These are phyloP conservation scores for Tolypocladium pustulatum DNA, from an alignment of 2,329 filamentous ascomycete genomes.

Conservation along the genomic window DNA sequence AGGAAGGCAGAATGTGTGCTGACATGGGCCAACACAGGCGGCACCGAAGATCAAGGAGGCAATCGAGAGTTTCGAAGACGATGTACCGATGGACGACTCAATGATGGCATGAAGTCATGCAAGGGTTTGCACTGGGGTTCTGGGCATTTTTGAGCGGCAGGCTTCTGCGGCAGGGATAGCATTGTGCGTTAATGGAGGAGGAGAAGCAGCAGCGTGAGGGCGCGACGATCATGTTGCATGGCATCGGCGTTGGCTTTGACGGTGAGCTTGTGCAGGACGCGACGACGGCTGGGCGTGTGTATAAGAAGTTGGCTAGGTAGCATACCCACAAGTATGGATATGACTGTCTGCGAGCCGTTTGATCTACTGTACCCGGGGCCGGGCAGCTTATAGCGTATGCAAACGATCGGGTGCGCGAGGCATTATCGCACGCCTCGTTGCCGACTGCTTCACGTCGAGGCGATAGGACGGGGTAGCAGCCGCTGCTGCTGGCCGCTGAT, in stretches of 20 bases:
- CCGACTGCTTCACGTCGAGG: neutral
- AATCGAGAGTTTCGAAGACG: conserved; percentile 83
- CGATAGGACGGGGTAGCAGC: neutral
- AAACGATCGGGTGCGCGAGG: too few species aligned
- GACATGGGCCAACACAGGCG: conserved; percentile 44
- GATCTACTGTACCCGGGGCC: too few species aligned
- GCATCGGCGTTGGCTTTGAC: conserved; percentile 17
- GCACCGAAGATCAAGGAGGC: conserved; percentile 92
- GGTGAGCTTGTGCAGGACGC: neutral
- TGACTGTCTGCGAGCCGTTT: neutral
- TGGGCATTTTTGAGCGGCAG: neutral
- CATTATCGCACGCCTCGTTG: too few species aligned
- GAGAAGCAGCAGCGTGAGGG: neutral
- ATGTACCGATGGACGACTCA: conserved; percentile 59
- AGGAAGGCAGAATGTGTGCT: neutral
- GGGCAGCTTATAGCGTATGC: too few species aligned
- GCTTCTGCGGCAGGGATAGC: neutral
- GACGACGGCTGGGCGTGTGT: neutral
- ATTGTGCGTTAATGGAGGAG: conserved; percentile 6
- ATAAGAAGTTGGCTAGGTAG: neutral
- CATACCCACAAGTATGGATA: neutral
- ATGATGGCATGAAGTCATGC: conserved; percentile 43
- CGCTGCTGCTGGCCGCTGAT: neutral
- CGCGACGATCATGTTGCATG: conserved; percentile 21
- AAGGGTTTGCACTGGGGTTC: neutral